Evolutionary conservation across 495 filamentous ascomycete genomes (phyloP), one percentile per base, ranked within the genome.

Genomic region (Daldinia decipiens): DNA sequence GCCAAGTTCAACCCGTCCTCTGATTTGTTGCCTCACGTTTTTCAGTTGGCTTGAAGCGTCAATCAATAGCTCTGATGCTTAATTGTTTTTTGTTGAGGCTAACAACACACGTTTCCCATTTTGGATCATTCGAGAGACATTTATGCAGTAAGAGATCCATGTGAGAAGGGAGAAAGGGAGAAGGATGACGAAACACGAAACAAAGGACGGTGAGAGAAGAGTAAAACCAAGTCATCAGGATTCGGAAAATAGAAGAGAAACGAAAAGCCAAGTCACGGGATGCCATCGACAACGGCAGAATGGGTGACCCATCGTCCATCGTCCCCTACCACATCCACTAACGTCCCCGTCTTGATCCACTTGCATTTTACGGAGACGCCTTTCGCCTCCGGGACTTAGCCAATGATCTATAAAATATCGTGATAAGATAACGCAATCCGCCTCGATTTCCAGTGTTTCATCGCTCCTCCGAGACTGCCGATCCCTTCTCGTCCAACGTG

Each of bases 1-100:
- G 19, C 53, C 50, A 59, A 40, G 29, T 55, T 52, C 34, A 52
- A 65, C 60, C 57, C 9, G 43, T 54, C 17, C 65, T 36, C 61
- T 68, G 65, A 73, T 73, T 73, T 57, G 70, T 47, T 62, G 70
- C 70, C 70, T 73, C 70, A 68, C 27, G 60, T 73, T 73, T 68
- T 68, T 50, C 60, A 68, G 61, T 73, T 73, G 65, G 57, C 65
- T 61, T 55, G 55, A 72, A 60, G 36, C 64, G 70, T 72, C 65
- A 72, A 72, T 72, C 65, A 65, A 72, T 68, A 68, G 60, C 70
- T 72, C 60, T 64, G 50, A 45, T 68, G 45, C 55, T 51, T 56
- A 21, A n/a, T 43, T 60, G 7, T 27, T 66, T 68, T 68, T 62
- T 68, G 60, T 68, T 68, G 60, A 72, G 64, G 56, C 70, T 60